Base-by-base conservation (phyloP, 495 filamentous ascomycete species). In the Astrothelium macrocarpum region DNA sequence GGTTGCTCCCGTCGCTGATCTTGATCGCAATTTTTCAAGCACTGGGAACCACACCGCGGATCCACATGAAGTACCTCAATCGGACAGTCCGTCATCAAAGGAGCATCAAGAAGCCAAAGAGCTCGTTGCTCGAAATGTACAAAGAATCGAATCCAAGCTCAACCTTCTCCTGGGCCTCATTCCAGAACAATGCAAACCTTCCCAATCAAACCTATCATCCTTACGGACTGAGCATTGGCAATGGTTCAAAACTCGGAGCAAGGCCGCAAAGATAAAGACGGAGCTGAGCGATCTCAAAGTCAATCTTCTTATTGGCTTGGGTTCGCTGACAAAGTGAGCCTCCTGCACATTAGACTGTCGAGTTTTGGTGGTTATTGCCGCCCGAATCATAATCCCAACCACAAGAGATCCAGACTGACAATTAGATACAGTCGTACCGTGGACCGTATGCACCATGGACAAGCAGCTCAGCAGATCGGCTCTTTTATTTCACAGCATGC, bases 1-100 rank as follows among this genome's bases (percentile, higher is more conserved):
- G 23, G 49, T 56, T 25, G 49, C 49, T 56, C 49, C 49, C 49
- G 49, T 56, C 49, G 49, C 49, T 10, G 49, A 56, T 56, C 49
- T n/a, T 25, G 25, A 28, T 25, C 5, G 5, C 34, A 5, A 14
- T 14, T 14, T 14, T 14, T 28, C 25, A 20, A 20, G 49, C 7
- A 25, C 49, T 9, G 49, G 23, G 9, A 56, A 56, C 25, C 49
- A 56, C 20, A 26, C 49, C 23, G 49, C 49, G 7, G 49, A 25
- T 25, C 49, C 49, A 56, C 49, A 56, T 9, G 49, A 56, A 3
- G 49, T 28, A 9, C 23, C 2, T 11, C 49, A 56, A 25, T 2
- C 5, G 7, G 49, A 56, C 49, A 26, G 7, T 56, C 16, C 49
- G 25, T 16, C 20, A 10, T 29, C 49, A 5, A 25, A 56, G 49